phyloP scores from a whole-genome alignment of 257 asterid species.

The Striga asiatica region DNA sequence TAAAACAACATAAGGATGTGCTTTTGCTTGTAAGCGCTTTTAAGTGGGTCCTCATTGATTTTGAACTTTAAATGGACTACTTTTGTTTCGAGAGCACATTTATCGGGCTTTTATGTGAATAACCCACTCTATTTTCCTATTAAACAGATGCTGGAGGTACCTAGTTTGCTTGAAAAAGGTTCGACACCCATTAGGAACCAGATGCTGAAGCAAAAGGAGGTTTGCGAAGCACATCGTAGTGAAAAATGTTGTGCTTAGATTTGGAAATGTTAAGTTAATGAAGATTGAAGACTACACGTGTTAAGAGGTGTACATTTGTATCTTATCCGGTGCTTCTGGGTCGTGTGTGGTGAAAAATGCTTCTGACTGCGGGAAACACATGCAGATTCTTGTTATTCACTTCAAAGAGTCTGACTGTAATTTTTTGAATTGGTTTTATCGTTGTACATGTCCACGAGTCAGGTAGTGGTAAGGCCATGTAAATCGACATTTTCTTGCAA shows the following conservation, averaged over 20 bases:
- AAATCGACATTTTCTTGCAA: no score
- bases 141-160: constrained; percentile 65
- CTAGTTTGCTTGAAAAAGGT: constrained; percentile 76
- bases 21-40: not conserved
- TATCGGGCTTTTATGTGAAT: no score
- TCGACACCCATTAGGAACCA: constrained; percentile 67
- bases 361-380: not conserved
- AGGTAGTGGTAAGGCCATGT: not conserved
- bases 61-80: no score
- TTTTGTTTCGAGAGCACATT: no score
- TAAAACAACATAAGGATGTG: not conserved
- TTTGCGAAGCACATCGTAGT: constrained; percentile 1
- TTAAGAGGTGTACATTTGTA: not conserved
- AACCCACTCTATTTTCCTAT: not conserved
- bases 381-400: not conserved
- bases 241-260: constrained; percentile 38
- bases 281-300: no score
- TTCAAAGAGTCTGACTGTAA: constrained; percentile 3
- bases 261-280: no score
- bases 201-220: constrained; percentile 42
- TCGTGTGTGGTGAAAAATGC: not conserved
- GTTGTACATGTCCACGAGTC: not conserved
- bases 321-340: not conserved
- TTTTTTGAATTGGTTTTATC: constrained; percentile 18
- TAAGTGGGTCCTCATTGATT: no score